phyloP scores from a whole-genome alignment of 2,329 filamentous ascomycete genomes.

The Fusarium floridanum region DNA sequence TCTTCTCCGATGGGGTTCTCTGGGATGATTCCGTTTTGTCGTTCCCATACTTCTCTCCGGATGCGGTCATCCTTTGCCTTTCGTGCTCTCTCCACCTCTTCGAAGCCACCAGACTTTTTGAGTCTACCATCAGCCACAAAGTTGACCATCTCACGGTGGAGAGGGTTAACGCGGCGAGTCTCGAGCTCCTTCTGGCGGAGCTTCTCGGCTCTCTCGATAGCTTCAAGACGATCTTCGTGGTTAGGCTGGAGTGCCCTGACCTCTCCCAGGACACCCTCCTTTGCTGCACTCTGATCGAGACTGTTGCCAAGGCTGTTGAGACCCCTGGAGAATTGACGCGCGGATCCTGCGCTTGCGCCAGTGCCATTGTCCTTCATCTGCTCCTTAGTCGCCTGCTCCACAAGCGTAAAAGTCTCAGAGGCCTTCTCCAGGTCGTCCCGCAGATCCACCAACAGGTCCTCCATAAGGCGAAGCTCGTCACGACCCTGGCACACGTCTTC shows the following conservation, averaged over 20 bases:
- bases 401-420: slow-evolving; percentile 90
- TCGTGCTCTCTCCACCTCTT: slow-evolving; percentile 89
- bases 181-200: slow-evolving; percentile 89
- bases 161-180: slow-evolving; percentile 77
- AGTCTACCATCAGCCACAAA: slow-evolving; percentile 93
- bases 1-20: slow-evolving; percentile 59
- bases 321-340: slow-evolving; percentile 68
- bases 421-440: slow-evolving; percentile 97
- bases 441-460: slow-evolving; percentile 92
- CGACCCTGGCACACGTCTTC: slow-evolving; percentile 96
- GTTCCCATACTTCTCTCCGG: slow-evolving; percentile 81
- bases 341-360: slow-evolving; percentile 62
- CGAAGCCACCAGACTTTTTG: slow-evolving; percentile 95
- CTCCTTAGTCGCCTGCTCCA: slow-evolving; percentile 98
- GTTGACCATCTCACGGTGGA: slow-evolving; percentile 85
- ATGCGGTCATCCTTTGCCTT: slow-evolving; percentile 89
- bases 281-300: slow-evolving; percentile 81
- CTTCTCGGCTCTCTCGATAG: slow-evolving; percentile 97
- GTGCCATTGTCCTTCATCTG: slow-evolving; percentile 84
- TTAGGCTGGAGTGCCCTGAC: slow-evolving; percentile 94
- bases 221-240: slow-evolving; percentile 91
- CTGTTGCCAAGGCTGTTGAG: slow-evolving; percentile 66
- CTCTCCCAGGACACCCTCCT: slow-evolving; percentile 92
- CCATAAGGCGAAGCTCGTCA: slow-evolving; percentile 94
- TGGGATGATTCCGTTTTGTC: slow-evolving; percentile 69